Conservation (phyloP, 1,139 yeast genomes). For the Groenewaldozyma auringiensis region DNA sequence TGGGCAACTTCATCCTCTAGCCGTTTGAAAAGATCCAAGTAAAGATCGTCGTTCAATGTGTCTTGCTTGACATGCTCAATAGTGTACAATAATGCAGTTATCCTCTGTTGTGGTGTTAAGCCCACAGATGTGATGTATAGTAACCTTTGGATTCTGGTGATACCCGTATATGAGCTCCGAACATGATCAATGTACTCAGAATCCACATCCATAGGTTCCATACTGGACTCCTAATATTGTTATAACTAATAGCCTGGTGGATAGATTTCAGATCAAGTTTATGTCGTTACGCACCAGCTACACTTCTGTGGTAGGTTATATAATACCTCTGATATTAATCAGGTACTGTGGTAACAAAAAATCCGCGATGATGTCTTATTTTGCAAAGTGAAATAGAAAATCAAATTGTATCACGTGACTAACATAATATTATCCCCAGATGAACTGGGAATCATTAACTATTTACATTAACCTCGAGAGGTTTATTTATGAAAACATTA, state of each 20-base stretch:
- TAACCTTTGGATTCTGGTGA: not conserved
- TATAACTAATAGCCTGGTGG: no score
- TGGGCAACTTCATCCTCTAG: not conserved
- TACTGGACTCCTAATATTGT: not conserved
- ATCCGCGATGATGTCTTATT: no score
- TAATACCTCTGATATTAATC: no score
- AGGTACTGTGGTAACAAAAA: no score
- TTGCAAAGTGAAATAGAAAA: no score
- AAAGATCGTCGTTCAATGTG: not conserved
- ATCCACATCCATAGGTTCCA: not conserved
- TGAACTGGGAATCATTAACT: not conserved
- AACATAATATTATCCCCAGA: no score
- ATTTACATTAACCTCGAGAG: slow-evolving; percentile 1
- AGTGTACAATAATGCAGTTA: not conserved
- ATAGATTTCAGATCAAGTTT: no score
- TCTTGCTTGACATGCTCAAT: not conserved
- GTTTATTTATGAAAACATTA: not conserved
- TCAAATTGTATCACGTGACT: no score
- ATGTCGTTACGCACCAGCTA: no score
- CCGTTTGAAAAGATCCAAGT: not conserved
- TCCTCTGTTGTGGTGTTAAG: not conserved
- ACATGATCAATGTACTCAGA: not conserved
- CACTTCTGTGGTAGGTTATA: no score
- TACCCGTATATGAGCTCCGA: not conserved
- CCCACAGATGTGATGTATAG: not conserved